Evolutionary conservation across 2,329 filamentous ascomycete genomes (phyloP).

Genomic region (Pseudogymnoascus sp.): DNA sequence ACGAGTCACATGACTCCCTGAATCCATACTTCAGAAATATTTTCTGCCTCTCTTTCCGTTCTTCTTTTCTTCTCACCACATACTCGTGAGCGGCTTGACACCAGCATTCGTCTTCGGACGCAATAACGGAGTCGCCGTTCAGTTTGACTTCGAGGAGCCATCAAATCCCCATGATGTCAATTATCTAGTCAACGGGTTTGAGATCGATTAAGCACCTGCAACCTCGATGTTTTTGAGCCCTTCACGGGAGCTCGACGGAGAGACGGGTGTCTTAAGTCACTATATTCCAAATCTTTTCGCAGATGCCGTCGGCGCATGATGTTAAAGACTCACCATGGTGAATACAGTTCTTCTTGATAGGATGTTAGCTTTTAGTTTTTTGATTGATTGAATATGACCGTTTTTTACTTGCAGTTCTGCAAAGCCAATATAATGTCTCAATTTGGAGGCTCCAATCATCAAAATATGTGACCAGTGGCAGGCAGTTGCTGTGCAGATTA

Average conservation of each 20-base stretch:
- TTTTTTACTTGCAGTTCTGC: background rate
- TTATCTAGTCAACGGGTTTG: conserved; percentile 11
- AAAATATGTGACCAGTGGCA: background rate
- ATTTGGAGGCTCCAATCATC: background rate
- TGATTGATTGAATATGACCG: background rate
- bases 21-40: background rate
- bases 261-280: conserved; percentile 6
- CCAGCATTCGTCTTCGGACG: conserved; percentile 1
- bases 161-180: conserved; percentile 12
- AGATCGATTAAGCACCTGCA: conserved; percentile 9
- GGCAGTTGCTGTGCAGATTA: background rate
- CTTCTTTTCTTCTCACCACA: background rate
- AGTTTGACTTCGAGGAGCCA: conserved; percentile 11
- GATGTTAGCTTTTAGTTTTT: conserved; percentile 8
- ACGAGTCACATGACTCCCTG: background rate
- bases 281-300: conserved; percentile 12
- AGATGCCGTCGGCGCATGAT: conserved; percentile 8
- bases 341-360: conserved; percentile 6
- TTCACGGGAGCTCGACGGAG: conserved; percentile 2
- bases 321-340: conserved; percentile 11
- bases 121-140: conserved; percentile 10
- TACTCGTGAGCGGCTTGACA: conserved; percentile 5
- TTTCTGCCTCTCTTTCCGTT: background rate
- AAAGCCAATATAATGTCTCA: conserved; percentile 1
- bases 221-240: conserved; percentile 9